These are phyloP conservation scores for Babesia bovis DNA, from an alignment of 169 alveolate species.

Conservation along the genomic window DNA sequence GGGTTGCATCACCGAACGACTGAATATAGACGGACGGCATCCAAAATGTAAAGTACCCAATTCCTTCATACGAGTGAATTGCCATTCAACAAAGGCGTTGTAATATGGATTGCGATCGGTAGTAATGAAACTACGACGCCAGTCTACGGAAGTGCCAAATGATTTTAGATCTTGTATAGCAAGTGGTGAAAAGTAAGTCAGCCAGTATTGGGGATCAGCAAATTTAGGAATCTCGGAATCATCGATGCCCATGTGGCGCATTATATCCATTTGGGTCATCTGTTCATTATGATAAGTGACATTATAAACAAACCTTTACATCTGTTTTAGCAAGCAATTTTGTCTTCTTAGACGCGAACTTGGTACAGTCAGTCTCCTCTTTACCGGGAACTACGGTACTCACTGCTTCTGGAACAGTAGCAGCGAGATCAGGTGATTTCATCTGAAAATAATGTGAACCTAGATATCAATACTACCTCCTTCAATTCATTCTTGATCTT, in stretches of 20 bases:
- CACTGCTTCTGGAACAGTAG: background rate
- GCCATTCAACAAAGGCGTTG: slow-evolving; percentile 96
- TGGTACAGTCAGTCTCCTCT: slow-evolving; percentile 71
- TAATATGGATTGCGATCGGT: slow-evolving; percentile 97
- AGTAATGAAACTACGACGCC: slow-evolving; percentile 98
- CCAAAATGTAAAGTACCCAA: slow-evolving; percentile 75
- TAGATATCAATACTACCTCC: slow-evolving; percentile 14
- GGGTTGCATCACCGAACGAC: slow-evolving; percentile 92
- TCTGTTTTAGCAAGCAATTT: slow-evolving; percentile 86
- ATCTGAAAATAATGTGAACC: background rate
- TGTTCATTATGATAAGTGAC: slow-evolving; percentile 14
- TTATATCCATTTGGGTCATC: slow-evolving; percentile 87
- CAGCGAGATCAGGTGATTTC: background rate
- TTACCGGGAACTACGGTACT: slow-evolving; percentile 6
- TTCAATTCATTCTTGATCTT: slow-evolving; percentile 85
- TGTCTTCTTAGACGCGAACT: slow-evolving; percentile 80
- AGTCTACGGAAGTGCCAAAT: slow-evolving; percentile 86
- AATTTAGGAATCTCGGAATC: slow-evolving; percentile 93
- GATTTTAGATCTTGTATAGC: slow-evolving; percentile 85
- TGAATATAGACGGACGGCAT: slow-evolving; percentile 91
- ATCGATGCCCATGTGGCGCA: slow-evolving; percentile 90
- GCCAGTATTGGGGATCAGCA: slow-evolving; percentile 96
- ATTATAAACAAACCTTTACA: slow-evolving; percentile 49
- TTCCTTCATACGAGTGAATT: slow-evolving; percentile 89
- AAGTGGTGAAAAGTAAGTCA: slow-evolving; percentile 95